Percentiles rank a stretch among this genome's conserved stretches.
Conservation (phyloP, 805 yeast species). For the Metahyphopichia silvanorum region DNA sequence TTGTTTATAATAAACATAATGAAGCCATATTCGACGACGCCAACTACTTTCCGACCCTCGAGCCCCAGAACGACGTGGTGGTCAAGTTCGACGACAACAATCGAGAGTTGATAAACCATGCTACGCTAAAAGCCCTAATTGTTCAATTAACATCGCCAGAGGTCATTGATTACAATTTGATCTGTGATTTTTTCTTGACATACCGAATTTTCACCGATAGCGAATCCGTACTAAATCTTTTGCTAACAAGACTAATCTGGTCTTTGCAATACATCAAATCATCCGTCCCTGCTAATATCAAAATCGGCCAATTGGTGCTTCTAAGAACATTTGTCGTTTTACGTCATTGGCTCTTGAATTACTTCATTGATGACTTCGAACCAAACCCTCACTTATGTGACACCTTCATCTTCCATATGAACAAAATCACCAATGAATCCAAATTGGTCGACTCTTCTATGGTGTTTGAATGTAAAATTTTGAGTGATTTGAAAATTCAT, state of each 20-base stretch:
- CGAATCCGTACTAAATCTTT: constrained; percentile 54
- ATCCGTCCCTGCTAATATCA: constrained; percentile 17
- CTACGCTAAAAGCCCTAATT: constrained; percentile 45
- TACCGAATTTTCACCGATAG: constrained; percentile 68
- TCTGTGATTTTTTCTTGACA: constrained; percentile 85
- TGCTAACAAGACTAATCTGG: constrained; percentile 72
- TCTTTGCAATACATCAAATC: constrained; percentile 47
- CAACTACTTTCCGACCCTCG: constrained; percentile 29
- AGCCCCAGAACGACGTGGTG: constrained; percentile 14
- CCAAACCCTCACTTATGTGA: constrained; percentile 31
- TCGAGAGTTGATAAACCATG: constrained; percentile 32
- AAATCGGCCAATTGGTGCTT: constrained; percentile 62
- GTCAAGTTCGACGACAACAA: constrained; percentile 34
- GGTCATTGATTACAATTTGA: constrained; percentile 68
- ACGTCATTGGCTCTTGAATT: constrained; percentile 88
- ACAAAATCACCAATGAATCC: constrained; percentile 36
- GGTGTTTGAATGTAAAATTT: constrained; percentile 34
- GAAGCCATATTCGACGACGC: constrained; percentile 38
- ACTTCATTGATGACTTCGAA: constrained; percentile 75
- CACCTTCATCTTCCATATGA: constrained; percentile 45
- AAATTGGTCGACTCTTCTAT: constrained; percentile 19
- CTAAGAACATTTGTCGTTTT: constrained; percentile 82
- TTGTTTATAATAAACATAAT: constrained; percentile 30
- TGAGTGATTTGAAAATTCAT: constrained; percentile 38
- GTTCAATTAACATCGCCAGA: constrained; percentile 70